Evolutionary conservation across 371 early-diverging fungal species (phyloP), one percentile per base, ranked within the genome.

Genomic region (Fennellomyces sp.): DNA sequence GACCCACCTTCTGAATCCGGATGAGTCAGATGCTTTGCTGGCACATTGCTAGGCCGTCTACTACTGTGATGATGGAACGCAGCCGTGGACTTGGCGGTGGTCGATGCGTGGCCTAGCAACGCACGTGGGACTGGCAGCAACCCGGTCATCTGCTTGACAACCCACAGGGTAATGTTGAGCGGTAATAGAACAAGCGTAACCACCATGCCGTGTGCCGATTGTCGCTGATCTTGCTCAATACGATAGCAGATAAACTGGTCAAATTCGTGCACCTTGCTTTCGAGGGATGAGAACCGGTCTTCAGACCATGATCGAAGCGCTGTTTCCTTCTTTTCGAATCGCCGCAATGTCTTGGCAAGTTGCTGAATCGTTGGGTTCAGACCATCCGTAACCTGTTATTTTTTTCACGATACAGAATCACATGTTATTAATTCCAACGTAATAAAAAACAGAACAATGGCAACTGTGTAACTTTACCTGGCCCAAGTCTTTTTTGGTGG

Each of bases 401-500:
- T 41, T 41, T 0, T 10, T 41, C 5, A 23, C 8, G 21, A 10
- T n/a, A 35, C 23, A 35, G n/a, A 52, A 52, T 52, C 52, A 52
- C 52, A 52, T 52, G 52, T 45, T 38, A 56, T 17, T 42, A 42
- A 45, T 45, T 19, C 30, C 13, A 13, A 31, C 30, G 29, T 45
- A 25, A 3, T 21, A n/a, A 36, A 53, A 8, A 53, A 17, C 30
- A 53, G 33, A 35, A 8, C 11, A 30, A 52, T 52, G 28, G 13
- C 33, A 8, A 23, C 26, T 7, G 10, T 21, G 13, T 52, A 11
- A 42, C 39, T 50, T 41, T 72, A 74, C 74, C 61, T 85, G 84
- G 21, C 75, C 75, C n/a, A 88, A 61, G 54, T 87, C 89, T 23
- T 80, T 73, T 69, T 87, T 87, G 26, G 87, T 88, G 15, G 86